Evolutionary conservation across 2,329 filamentous ascomycete genomes (phyloP), one percentile per base, ranked within the genome.

Genomic region (Xylariaceae sp.): DNA sequence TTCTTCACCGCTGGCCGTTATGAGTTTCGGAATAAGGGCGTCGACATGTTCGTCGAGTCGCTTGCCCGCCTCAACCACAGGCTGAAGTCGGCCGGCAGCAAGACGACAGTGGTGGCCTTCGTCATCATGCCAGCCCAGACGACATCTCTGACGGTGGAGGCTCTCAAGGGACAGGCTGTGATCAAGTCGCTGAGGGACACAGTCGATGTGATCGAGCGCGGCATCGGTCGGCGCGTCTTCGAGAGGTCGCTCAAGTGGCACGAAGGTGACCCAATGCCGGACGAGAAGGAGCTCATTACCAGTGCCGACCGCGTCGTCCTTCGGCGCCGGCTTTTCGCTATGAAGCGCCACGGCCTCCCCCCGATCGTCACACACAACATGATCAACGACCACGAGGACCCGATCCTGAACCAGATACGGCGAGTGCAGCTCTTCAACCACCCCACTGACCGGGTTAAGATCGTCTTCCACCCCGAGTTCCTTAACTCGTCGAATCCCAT

Each of bases 341-440:
- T 96, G 88, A 96, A 96, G 71, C 77, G 92, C 33, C 75, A 88
- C 58, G 78, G 76, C 24, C 75, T 96, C 19, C 92, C 92, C 4
- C 92, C 92, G 0, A 94, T 98, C 54, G 90, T 96, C 39, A 98
- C 92, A 4, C 92, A 98, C 70, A 96, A 98, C 72, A 95, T 98
- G 90, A 65, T 86, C 50, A 95, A 94, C 55, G 90, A 96, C 59
- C 61, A 74, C 24, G 90, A 95, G 49, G 92, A 98, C 51, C 92
- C 90, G 2, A 86, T 98, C 31, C 67, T 98, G 42, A 94, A 94
- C 70, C 92, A 96, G 64, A 83, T 98, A 52, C 84, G 92, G 31
- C 80, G 92, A 27, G 93, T 95, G 32, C 86, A 96, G 61, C 80
- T 98, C 15, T 96, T 96, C 74, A 98, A 98, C 66, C 83, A 94